Percentiles rank a stretch among this genome's conserved stretches.
phyloP scores from a whole-genome alignment of 2,329 filamentous ascomycete genomes.

The Cadophora luteo-olivacea region DNA sequence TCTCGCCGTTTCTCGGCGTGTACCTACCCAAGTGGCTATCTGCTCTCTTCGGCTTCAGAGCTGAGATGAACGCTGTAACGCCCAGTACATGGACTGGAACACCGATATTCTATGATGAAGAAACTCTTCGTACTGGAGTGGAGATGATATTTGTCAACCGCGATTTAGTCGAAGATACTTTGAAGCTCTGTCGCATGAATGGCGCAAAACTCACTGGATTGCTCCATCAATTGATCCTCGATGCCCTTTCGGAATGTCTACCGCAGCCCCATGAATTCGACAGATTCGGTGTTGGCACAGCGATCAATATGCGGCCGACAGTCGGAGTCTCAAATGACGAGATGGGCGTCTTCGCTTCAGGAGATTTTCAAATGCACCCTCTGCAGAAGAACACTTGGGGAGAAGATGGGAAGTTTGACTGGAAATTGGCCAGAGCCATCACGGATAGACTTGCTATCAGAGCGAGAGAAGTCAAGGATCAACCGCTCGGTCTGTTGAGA shows the following conservation, averaged over 20 bases:
- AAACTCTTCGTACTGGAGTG: constrained; percentile 6
- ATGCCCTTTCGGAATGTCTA: constrained; percentile 3
- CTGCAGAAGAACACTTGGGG: neutral
- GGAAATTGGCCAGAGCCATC: neutral
- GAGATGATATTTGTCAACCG: neutral
- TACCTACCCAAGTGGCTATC: constrained; percentile 11
- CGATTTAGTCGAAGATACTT: constrained; percentile 3
- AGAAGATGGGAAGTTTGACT: neutral
- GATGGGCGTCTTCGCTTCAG: constrained; percentile 4
- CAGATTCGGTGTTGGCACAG: constrained; percentile 4
- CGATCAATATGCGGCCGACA: constrained; percentile 8
- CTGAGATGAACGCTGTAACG: neutral
- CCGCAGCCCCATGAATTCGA: neutral
- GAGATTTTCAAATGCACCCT: constrained; percentile 3
- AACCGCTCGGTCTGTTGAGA: constrained; percentile 12
- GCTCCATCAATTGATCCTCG: constrained; percentile 12
- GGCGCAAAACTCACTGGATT: constrained; percentile 13
- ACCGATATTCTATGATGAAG: constrained; percentile 9
- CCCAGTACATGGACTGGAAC: constrained; percentile 8
- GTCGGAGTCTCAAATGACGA: constrained; percentile 9
- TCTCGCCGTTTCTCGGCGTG: neutral
- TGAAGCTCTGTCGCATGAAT: constrained; percentile 18
- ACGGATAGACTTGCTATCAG: constrained; percentile 6
- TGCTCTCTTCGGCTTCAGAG: neutral
- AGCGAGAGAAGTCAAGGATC: constrained; percentile 1